Evolutionary conservation across 108 stramenopile species (phyloP).

Genomic region (Pseudonitzschia delicatissima): DNA sequence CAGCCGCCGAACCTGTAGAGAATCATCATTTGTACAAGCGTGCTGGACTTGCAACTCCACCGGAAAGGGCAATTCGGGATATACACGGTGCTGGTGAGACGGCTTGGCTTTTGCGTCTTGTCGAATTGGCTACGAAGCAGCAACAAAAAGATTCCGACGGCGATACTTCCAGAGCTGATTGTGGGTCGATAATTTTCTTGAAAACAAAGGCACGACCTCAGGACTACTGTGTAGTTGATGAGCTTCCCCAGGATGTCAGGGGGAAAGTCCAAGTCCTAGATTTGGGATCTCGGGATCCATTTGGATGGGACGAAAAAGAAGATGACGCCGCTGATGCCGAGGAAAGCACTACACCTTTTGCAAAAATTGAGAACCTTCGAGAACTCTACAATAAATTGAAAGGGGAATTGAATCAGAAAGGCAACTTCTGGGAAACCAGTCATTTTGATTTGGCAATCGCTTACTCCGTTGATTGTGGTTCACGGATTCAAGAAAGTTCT

Average conservation of each 20-base stretch:
- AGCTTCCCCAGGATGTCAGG: not conserved
- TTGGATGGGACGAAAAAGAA: slow-evolving; percentile 30
- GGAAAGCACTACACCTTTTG: not conserved
- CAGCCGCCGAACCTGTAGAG: slow-evolving; percentile 25
- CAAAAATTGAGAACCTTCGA: slow-evolving; percentile 1
- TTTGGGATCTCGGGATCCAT: slow-evolving; percentile 24
- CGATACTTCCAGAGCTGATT: not conserved
- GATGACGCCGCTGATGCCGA: not conserved
- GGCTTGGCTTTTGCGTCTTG: slow-evolving; percentile 19
- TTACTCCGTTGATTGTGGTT: slow-evolving; percentile 26
- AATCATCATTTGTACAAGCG: slow-evolving; percentile 30
- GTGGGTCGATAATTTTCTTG: not conserved
- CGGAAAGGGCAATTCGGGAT: slow-evolving; percentile 30
- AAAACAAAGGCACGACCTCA: not conserved
- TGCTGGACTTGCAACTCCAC: slow-evolving; percentile 38
- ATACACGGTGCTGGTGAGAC: slow-evolving; percentile 16
- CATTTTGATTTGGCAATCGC: slow-evolving; percentile 35
- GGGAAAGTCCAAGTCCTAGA: not conserved
- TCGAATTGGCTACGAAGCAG: slow-evolving; percentile 20
- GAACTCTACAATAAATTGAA: not conserved
- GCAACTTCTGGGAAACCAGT: not conserved
- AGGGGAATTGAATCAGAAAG: not conserved
- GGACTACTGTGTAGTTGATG: not conserved
- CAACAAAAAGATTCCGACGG: not conserved
- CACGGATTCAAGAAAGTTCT: slow-evolving; percentile 28